Conservation (phyloP, 2,329 filamentous ascomycete genomes). For the Alternaria triticimaculans region DNA sequence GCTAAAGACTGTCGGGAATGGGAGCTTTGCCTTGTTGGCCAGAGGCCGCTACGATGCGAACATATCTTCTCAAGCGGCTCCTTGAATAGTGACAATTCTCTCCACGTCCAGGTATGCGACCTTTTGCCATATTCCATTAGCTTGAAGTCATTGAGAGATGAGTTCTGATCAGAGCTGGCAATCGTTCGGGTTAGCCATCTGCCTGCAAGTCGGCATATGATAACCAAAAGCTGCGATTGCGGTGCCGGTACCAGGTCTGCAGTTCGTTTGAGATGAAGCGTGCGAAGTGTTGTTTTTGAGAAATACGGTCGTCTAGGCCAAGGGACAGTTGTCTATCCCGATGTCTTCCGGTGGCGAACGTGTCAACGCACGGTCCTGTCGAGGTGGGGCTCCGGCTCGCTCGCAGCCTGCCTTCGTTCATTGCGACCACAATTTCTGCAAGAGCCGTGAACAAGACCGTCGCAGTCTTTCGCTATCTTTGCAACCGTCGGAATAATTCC, state of each 20-base stretch:
- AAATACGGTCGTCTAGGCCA: not conserved
- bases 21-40: not conserved
- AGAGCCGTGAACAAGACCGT: not conserved
- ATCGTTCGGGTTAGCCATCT: not conserved
- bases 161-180: too few species aligned
- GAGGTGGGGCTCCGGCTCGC: not conserved
- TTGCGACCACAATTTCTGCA: not conserved
- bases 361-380: not conserved
- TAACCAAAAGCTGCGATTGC: not conserved
- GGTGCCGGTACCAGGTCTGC: not conserved
- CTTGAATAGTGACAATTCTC: not conserved
- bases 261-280: not conserved
- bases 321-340: not conserved
- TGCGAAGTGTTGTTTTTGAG: not conserved
- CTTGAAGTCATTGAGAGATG: not conserved
- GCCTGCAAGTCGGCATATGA: not conserved
- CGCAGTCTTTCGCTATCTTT: not conserved
- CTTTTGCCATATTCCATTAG: not conserved
- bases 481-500: not conserved
- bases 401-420: not conserved
- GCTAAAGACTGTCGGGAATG: not conserved
- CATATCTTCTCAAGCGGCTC: not conserved
- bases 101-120: not conserved
- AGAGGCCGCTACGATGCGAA: not conserved
- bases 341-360: not conserved